Evolutionary conservation across 2,329 filamentous ascomycete genomes (phyloP), one percentile per base, ranked within the genome.

Genomic region (Cladosporium sp.): DNA sequence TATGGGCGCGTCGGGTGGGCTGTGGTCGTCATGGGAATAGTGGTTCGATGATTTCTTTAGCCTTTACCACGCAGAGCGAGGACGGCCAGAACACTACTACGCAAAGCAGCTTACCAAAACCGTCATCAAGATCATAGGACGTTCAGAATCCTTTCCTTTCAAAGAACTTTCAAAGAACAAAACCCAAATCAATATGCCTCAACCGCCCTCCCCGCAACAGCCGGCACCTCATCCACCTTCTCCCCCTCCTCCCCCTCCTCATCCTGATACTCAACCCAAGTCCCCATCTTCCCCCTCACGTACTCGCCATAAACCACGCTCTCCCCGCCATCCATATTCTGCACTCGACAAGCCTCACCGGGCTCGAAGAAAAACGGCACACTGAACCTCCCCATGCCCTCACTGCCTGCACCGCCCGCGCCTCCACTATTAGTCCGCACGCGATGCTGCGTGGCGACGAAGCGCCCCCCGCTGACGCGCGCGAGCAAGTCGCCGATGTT

Each of bases 361-460:
- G 72, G 73, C 60, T 75, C 71, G 54, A 75, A 75, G 60, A 76
- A 76, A 58, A 75, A 76, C 2, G 72, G 73, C 22, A 75, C 70
- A 43, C 70, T 73, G 49, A 71, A 72, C 15, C 70, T 59, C 1
- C 67, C 68, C 38, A 59, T 55, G 6, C 62, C 61, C 1, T 66
- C 68, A 17, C 55, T 60, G 11, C 62, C 65, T 1, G 66, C 68
- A 15, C 56, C 60, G 12, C 62, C 65, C 27, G 53, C 19, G 42
- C 53, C 24, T 15, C 43, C 53, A 36, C 24, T 32, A 20, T 45
- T 54, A 8, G 49, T 52, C 8, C 69, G 63, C 2, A 76, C 73
- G 2, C 72, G 67, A 60, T 76, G 73, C 62, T 69, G 69, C 2
- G 73, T 76, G 9, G 72, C 73, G 8, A 72, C 67, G 57, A 74